A percentile compares a stretch with the other conserved stretches of the same genome.
Evolutionary conservation across 2,329 filamentous ascomycete genomes (phyloP).

Genomic region (Cercospora zeina): DNA sequence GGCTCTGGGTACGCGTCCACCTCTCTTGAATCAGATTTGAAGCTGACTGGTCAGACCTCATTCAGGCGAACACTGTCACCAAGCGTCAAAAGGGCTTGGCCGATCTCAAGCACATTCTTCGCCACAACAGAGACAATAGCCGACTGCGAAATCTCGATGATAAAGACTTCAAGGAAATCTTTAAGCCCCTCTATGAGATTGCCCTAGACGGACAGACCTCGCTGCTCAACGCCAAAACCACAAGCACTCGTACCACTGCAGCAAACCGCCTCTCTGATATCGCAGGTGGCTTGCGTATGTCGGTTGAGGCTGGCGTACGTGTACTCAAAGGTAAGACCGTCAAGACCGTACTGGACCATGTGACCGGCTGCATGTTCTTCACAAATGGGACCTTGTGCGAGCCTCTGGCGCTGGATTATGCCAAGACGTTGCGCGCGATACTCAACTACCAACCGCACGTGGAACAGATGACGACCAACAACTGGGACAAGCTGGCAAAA

Average conservation of each 20-base stretch:
- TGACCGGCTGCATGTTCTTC: conserved; percentile 61
- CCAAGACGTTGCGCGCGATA: conserved; percentile 70
- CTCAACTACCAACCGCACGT: conserved; percentile 73
- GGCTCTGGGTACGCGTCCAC: conserved; percentile 14
- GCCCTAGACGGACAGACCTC: conserved; percentile 66
- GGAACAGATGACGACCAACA: conserved; percentile 57
- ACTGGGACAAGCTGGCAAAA: conserved; percentile 68
- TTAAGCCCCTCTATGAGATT: conserved; percentile 75
- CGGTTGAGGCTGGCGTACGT: conserved; percentile 67
- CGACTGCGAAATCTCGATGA: conserved; percentile 60
- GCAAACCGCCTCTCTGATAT: conserved; percentile 64
- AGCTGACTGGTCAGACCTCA: conserved; percentile 32
- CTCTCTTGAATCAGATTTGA: background rate
- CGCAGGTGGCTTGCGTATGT: conserved; percentile 69
- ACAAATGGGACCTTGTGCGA: conserved; percentile 67
- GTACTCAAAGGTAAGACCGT: conserved; percentile 70
- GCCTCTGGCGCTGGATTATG: conserved; percentile 72
- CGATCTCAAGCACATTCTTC: conserved; percentile 58
- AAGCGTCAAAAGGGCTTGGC: conserved; percentile 55
- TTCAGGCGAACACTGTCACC: conserved; percentile 48
- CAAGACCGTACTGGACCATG: conserved; percentile 76
- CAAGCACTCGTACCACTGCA: conserved; percentile 42
- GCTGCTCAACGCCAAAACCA: conserved; percentile 58
- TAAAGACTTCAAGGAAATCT: conserved; percentile 76
- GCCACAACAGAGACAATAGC: conserved; percentile 52